Evolutionary conservation across 257 asterid species (phyloP), one percentile per base, ranked within the genome.

Genomic region (Fraxinus quadrangulata): DNA sequence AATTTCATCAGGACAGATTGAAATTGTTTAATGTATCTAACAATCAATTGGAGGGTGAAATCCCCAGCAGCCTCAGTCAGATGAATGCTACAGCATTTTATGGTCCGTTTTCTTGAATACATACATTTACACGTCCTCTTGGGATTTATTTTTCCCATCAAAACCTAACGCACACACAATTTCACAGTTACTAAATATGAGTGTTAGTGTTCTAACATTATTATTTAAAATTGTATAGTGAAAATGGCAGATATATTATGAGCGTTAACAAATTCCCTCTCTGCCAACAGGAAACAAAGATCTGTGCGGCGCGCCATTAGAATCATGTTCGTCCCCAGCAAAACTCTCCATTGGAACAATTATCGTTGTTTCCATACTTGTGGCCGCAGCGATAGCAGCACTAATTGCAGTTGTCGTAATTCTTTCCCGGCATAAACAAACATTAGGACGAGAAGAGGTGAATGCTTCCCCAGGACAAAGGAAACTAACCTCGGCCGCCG

Each of bases 221-320:
- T 14, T 19, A 47, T 47, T 47, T 14, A 5, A 11, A 42, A 42
- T 12, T 42, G 51, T 42, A 40, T 13, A 45, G 19, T 45, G 54
- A 40, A 40, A 40, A 11, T 40, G 49, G 49, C 16, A 40, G 49
- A 40, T 40, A 40, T 40, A 40, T 40, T 40, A 9, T 40, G 49
- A 17, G 14, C 31, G 21, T 37, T 72, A 23, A 23, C 14, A 13
- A 19, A 24, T 28, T 34, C 16, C 31, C 36, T 17, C 71, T 45
- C 17, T 24, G 73, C 19, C 9, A 37, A 73, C 85, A 94, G 98
- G 94, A 36, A 93, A 96, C 86, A 36, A 16, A 31, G 81, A 80
- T 26, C 85, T 96, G 12, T 96, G 99, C 30, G 99, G 97, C 2
- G 72, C 73, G 11, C 98, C 98, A 19, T 78, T 93, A 82, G 6